These are phyloP conservation scores for Brassica carinata DNA, from an alignment of 345 rosid genomes.

Conservation along the genomic window DNA sequence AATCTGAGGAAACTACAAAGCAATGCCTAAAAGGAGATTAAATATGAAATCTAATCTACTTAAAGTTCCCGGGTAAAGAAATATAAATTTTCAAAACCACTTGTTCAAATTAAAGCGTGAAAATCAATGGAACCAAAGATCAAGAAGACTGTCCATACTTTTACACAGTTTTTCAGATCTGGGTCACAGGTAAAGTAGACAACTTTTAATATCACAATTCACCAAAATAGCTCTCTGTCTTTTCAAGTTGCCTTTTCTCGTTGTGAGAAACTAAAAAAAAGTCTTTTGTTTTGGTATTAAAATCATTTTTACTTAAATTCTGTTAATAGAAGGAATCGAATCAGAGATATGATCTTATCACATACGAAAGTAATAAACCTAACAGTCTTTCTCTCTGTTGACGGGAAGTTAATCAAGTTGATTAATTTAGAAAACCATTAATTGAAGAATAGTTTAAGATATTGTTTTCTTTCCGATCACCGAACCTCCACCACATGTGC, in stretches of 20 bases:
- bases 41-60: slow-evolving; percentile 11
- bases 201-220: slow-evolving; percentile 11
- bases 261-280: not conserved
- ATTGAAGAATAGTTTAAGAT: not conserved
- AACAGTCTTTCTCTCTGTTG: not conserved
- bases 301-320: not conserved
- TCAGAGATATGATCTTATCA: slow-evolving; percentile 18
- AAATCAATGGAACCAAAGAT: slow-evolving; percentile 25
- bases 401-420: slow-evolving; percentile 8
- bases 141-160: slow-evolving; percentile 19
- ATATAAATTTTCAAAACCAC: not conserved
- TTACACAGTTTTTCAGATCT: slow-evolving; percentile 21
- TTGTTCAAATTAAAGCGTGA: slow-evolving; percentile 34
- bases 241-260: not conserved
- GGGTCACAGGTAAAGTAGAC: slow-evolving; percentile 36
- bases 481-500: slow-evolving; percentile 22
- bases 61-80: slow-evolving; percentile 20
- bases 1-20: slow-evolving; percentile 9
- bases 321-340: slow-evolving; percentile 25
- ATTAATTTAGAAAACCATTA: slow-evolving; percentile 7
- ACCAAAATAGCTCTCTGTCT: slow-evolving; percentile 25
- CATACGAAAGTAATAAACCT: not conserved
- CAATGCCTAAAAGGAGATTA: slow-evolving; percentile 11
- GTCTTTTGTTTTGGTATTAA: not conserved
- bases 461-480: not conserved